Evolutionary conservation across 225 moss, liverwort and hornwort genomes (phyloP), one percentile per base, ranked within the genome.

Genomic region (Marchantia paleacea): DNA sequence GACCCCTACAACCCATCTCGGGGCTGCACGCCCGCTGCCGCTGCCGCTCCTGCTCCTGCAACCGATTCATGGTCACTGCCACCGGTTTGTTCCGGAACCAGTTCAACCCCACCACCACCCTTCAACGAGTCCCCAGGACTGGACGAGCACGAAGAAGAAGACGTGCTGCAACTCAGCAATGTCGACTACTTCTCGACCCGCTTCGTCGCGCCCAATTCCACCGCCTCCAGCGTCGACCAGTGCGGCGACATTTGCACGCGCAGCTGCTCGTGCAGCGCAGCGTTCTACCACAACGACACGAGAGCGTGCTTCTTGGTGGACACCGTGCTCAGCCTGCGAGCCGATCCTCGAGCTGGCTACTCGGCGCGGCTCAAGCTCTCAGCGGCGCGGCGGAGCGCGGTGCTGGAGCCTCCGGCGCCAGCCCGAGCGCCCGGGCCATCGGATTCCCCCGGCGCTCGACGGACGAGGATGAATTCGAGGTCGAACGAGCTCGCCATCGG

Each of bases 181-280:
- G 76, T 75, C 11, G 81, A 85, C 58, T 82, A 85, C 79, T 85
- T 85, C 53, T 75, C 82, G 57, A 85, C 72, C 61, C 71, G 78
- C n/a, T 85, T 65, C 53, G 75, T 82, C 52, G 25, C 80, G 31
- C 84, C 84, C 50, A 70, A 80, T 71, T 80, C 61, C 67, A 28
- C 39, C n/a, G 69, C 77, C 16, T 55, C 78, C 73, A 53, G 72
- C 25, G 24, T 30, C 29, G n/a, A 75, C 18, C 55, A 82, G 14
- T 85, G 85, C 19, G 72, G 85, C 10, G 67, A 68, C 69, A 75
- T 47, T 39, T 85, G 85, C 57, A 31, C 63, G 64, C 57, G 75
- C 60, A 75, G 53, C 75, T 85, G 85, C 79, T 75, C 85, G n/a
- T 85, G 85, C 82, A 58, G 66, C n/a, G 85, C 82, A 6, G 79